Base-by-base conservation (phyloP, 192 early-diverging fungal species). In the Coemansia sp. region DNA sequence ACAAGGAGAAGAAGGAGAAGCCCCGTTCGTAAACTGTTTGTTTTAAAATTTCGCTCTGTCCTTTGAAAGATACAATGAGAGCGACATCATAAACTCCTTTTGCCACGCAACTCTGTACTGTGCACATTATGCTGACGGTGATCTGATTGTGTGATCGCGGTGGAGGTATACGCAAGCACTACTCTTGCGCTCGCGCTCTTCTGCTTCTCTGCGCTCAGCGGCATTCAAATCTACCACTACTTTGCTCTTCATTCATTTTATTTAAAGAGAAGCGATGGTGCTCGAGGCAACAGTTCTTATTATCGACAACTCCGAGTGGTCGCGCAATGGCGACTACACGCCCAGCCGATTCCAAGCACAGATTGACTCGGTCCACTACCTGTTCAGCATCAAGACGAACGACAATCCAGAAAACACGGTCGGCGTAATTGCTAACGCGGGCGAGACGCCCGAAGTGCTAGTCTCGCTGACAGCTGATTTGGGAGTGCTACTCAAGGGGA, bases 1-100 rank as follows among this genome's bases (percentile, higher is more conserved):
- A 93, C 89, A 99, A 98, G 90, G 97, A 99, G 87, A 99, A 99
- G 95, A 99, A 99, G 93, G 97, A 97, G 90, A 99, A 99, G 92
- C 94, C 94, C 75, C 89, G 96, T 72, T 90, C 92, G 68, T 94
- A 94, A 90, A 62, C 43, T 64, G 36, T 21, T 47, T 60, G 20
- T 31, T 16, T 31, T 13, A 55, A 55, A 55, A 55, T 16, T n/a
- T n/a, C 34, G 36, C 21, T 33, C 31, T 58, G 26, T 62, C 18
- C 37, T 68, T 48, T 68, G 66, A 11, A 58, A 43, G 58, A 59
- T 23, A 38, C 31, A 7, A 16, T 31, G 16, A 33, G 26, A 55
- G 52, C 52, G 11, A 55, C 14, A 55, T 55, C 6, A 52, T 14
- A 52, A 1, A 36, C 38, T 47, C 28, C n/a, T 12, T 21, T 31